phyloP scores from a whole-genome alignment of 2,329 filamentous ascomycete species.

The Pseudocercospora eumusae region DNA sequence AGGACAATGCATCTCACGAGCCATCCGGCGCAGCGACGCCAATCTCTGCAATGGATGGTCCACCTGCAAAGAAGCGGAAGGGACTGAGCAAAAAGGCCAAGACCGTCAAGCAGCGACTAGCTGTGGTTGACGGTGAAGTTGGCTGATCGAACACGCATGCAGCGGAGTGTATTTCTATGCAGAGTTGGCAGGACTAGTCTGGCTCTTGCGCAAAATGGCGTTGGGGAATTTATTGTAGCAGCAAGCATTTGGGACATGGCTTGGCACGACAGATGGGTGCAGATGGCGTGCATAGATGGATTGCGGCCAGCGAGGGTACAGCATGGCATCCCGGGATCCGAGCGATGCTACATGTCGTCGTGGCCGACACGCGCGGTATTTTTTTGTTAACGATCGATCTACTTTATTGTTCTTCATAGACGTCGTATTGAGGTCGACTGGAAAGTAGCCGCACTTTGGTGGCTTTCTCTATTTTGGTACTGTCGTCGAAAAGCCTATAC shows the following conservation, averaged over 20 bases:
- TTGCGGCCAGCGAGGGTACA: neutral
- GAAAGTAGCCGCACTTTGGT: neutral
- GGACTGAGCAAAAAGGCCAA: conserved; percentile 55
- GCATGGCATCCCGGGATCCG: neutral
- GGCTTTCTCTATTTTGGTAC: neutral
- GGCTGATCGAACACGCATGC: conserved; percentile 9
- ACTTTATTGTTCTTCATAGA: neutral
- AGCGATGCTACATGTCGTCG: neutral
- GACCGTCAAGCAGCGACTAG: conserved; percentile 52
- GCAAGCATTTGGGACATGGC: neutral
- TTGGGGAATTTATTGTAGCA: neutral
- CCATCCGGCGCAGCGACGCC: conserved; percentile 85
- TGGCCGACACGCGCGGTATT: neutral
- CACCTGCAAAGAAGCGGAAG: conserved; percentile 58
- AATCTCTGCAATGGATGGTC: conserved; percentile 55
- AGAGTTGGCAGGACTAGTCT: neutral
- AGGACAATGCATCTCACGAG: conserved; percentile 81
- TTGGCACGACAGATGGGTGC: neutral
- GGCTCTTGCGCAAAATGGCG: conserved; percentile 2
- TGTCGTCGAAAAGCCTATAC: conserved; percentile 22
- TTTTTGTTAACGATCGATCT: neutral
- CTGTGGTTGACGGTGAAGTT: conserved; percentile 50
- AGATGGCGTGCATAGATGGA: neutral
- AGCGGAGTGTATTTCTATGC: neutral
- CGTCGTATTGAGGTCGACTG: neutral